Percentiles rank a stretch among this genome's conserved stretches.
phyloP scores from a whole-genome alignment of 1,139 yeast species.

The Geotrichum carabidarum region DNA sequence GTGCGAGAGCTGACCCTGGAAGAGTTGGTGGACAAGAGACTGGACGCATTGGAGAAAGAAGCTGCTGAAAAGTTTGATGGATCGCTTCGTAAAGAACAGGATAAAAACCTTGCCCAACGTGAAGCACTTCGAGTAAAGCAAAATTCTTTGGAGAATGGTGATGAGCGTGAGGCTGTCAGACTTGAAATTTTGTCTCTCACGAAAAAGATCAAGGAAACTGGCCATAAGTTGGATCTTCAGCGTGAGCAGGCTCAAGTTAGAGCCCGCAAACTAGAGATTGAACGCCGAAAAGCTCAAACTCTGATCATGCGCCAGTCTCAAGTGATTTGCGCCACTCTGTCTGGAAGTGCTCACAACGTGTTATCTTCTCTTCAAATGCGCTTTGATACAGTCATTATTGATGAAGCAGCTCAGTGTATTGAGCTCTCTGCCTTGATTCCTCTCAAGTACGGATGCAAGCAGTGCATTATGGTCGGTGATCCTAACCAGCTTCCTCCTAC shows the following conservation, averaged over 20 bases:
- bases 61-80: conserved; percentile 41
- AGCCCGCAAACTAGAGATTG: conserved; percentile 71
- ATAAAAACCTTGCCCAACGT: conserved; percentile 49
- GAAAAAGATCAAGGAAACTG: conserved; percentile 59
- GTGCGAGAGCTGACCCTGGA: conserved; percentile 83
- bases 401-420: conserved; percentile 97
- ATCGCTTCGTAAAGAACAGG: conserved; percentile 49
- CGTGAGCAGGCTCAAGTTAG: conserved; percentile 49
- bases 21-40: conserved; percentile 69
- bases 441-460: conserved; percentile 80
- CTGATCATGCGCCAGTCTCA: conserved; percentile 72
- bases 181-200: conserved; percentile 46
- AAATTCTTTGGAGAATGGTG: conserved; percentile 29
- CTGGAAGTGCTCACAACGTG: conserved; percentile 92
- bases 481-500: conserved; percentile 98
- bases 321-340: conserved; percentile 84
- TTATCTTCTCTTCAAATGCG: conserved; percentile 66
- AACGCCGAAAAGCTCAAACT: conserved; percentile 68
- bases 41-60: conserved; percentile 45
- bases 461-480: conserved; percentile 97
- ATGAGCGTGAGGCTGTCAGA: conserved; percentile 28
- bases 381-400: conserved; percentile 91
- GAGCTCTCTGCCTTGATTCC: conserved; percentile 92
- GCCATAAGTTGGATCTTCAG: conserved; percentile 67
- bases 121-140: conserved; percentile 44